Evolutionary conservation across 495 filamentous ascomycete genomes (phyloP), one percentile per base, ranked within the genome.

Genomic region (Rusavskia elegans): DNA sequence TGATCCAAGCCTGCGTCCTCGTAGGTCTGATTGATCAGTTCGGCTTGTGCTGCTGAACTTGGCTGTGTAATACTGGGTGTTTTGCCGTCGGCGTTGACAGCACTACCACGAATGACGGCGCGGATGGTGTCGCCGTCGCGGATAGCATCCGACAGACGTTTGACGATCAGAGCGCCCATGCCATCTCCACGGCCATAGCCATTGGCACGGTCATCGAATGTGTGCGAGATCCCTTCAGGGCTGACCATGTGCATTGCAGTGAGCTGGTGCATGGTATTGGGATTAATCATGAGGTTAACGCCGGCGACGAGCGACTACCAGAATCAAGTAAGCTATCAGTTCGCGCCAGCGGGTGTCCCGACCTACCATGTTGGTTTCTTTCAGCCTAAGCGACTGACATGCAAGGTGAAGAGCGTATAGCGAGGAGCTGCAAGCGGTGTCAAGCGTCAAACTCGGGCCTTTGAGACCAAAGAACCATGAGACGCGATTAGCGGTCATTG

Each of bases 181-280:
- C 71, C 72, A 53, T 74, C 72, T 0, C 72, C 70, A 16, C 71
- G 59, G 3, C 56, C 66, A 55, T 68, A 74, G 0, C 71, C 71
- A 50, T 72, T 68, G 10, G 64, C 70, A 32, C 36, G 30, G 11
- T 32, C 16, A 21, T 51, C 49, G 16, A 17, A 51, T 17, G 16
- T 40, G n/a, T 23, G 58, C 17, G 55, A 68, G 21, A 64, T 64
- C 6, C 69, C 68, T 45, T 65, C 53, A 3, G 49, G 49, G n/a
- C 25, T 32, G 25, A 51, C 27, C 49, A 51, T 51, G 30, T 51
- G 27, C 29, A 51, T 40, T 14, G 27, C 35, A 9, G 30, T 37
- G 25, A 37, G n/a, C 13, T 32, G 19, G 21, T 37, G 29, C 29
- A 37, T 37, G 13, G 36, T 14, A 20, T 51, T 35, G 9, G 49